Evolutionary conservation across 140 eudicot genomes (phyloP).

Genomic region (Stevia rebaudiana): DNA sequence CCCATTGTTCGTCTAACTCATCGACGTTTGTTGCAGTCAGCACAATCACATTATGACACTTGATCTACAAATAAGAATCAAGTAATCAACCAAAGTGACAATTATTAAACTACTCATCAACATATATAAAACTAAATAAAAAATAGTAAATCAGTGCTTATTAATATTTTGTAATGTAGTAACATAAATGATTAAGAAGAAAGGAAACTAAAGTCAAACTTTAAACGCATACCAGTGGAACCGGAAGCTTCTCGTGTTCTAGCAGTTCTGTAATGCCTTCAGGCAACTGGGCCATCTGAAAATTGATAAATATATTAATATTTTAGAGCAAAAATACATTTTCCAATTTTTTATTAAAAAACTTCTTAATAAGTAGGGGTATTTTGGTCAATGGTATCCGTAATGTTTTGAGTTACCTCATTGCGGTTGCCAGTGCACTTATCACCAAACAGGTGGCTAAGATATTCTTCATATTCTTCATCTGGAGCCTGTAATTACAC

Average conservation of each 20-base stretch:
- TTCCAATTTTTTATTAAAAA: not conserved
- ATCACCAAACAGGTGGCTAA: slow-evolving; percentile 62
- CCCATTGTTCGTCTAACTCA: slow-evolving; percentile 76
- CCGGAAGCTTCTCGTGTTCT: slow-evolving; percentile 77
- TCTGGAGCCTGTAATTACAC: slow-evolving; percentile 75
- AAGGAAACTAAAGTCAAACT: not conserved
- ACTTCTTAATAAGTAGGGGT: not conserved
- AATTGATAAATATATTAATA: slow-evolving; percentile 19
- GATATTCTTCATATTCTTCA: slow-evolving; percentile 90
- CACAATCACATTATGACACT: slow-evolving; percentile 79
- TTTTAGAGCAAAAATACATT: not conserved
- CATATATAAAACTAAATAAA: not conserved
- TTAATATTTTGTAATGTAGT: not conserved
- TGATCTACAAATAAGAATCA: slow-evolving; percentile 64
- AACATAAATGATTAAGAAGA: not conserved
- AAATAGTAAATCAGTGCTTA: not conserved
- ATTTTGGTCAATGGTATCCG: not conserved
- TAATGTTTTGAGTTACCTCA: slow-evolving; percentile 45
- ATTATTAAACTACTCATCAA: slow-evolving; percentile 5
- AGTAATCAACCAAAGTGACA: not conserved
- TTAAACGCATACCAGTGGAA: slow-evolving; percentile 70
- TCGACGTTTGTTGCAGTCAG: slow-evolving; percentile 65
- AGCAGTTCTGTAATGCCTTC: slow-evolving; percentile 85
- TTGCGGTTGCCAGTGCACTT: slow-evolving; percentile 74
- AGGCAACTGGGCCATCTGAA: slow-evolving; percentile 93